Evolutionary conservation across 495 filamentous ascomycete genomes (phyloP).

Genomic region (Geoglossum glabrum): DNA sequence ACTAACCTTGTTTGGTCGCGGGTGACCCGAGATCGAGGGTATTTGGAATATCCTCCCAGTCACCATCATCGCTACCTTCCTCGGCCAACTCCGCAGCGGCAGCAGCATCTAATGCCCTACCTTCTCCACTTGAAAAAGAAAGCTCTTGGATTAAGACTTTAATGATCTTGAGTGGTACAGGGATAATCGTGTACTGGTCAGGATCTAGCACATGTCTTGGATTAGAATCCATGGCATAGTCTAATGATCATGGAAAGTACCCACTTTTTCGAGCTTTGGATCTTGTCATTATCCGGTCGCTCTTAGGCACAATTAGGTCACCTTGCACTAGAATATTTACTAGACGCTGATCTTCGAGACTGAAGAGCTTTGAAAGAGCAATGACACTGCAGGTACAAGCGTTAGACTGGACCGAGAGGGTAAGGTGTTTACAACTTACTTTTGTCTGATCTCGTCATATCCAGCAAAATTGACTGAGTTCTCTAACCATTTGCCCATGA

Average conservation of each 20-base stretch:
- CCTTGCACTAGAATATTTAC: slow-evolving; percentile 68
- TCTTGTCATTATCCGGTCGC: slow-evolving; percentile 77
- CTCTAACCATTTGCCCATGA: slow-evolving; percentile 87
- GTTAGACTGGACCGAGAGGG: slow-evolving; percentile 17
- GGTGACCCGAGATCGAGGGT: slow-evolving; percentile 42
- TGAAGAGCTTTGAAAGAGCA: slow-evolving; percentile 74
- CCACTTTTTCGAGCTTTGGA: slow-evolving; percentile 59
- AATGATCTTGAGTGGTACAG: slow-evolving; percentile 79
- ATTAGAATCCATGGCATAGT: background rate
- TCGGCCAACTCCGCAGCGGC: slow-evolving; percentile 17
- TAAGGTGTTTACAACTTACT: slow-evolving; percentile 29
- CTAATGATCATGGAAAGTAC: slow-evolving; percentile 9
- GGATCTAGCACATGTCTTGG: slow-evolving; percentile 35
- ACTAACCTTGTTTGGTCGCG: slow-evolving; percentile 21
- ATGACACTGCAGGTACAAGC: slow-evolving; percentile 39
- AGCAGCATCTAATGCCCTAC: slow-evolving; percentile 13
- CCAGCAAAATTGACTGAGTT: slow-evolving; percentile 91
- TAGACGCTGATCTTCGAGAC: slow-evolving; percentile 65
- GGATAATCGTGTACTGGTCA: slow-evolving; percentile 72
- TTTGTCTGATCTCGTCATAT: slow-evolving; percentile 91
- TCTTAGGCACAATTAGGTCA: slow-evolving; percentile 65
- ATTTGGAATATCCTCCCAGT: slow-evolving; percentile 81
- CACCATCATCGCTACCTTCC: slow-evolving; percentile 37
- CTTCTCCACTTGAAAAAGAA: slow-evolving; percentile 28
- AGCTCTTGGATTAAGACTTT: slow-evolving; percentile 91